Evolutionary conservation across 129 eudicot species (phyloP).

Genomic region (Heracleum sosnowskyi): DNA sequence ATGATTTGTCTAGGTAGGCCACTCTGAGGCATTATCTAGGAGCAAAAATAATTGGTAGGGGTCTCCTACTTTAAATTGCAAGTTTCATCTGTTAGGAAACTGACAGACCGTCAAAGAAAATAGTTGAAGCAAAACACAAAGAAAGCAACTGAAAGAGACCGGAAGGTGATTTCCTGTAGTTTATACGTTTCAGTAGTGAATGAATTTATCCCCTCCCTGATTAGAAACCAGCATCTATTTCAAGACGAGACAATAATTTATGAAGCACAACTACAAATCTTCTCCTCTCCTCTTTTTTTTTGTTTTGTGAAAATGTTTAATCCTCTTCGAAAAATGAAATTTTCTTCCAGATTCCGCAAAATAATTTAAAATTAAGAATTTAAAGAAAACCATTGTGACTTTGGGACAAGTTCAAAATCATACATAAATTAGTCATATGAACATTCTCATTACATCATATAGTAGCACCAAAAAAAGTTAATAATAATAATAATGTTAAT

Average conservation of each 20-base stretch:
- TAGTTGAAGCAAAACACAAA: background rate
- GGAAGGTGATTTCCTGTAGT: background rate
- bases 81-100: background rate
- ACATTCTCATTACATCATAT: background rate
- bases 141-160: background rate
- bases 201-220: background rate
- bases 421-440: background rate
- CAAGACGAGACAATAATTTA: background rate
- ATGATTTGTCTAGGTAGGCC: background rate
- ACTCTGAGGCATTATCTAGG: background rate
- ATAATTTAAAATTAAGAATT: no score
- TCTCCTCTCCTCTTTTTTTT: background rate
- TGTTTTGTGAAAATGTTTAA: no score
- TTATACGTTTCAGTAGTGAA: background rate
- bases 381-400: background rate
- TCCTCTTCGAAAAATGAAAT: background rate
- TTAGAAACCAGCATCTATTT: background rate
- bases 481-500: no score
- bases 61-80: conserved; percentile 10
- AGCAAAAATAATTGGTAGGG: conserved; percentile 17
- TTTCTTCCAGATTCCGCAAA: background rate
- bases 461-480: no score
- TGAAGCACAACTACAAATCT: background rate
- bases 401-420: background rate
- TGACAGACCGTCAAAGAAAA: background rate